phyloP scores from a whole-genome alignment of 768 basidiomycete species.

The Gyrodon lividus region DNA sequence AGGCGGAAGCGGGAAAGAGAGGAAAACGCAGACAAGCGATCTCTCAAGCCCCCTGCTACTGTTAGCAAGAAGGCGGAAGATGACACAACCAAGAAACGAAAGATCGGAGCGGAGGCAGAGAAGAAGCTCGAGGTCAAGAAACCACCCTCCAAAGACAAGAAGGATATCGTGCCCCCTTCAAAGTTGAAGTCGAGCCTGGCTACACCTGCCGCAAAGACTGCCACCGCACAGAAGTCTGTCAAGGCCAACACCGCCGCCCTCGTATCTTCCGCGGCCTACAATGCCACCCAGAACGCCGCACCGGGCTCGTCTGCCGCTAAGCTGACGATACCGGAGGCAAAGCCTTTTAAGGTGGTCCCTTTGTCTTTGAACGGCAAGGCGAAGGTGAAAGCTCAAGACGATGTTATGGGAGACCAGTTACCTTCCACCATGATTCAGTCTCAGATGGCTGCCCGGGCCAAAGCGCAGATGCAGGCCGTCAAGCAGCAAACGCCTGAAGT shows the following conservation, averaged over 20 bases:
- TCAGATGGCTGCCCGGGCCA: constrained; percentile 71
- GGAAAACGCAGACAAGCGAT: constrained; percentile 69
- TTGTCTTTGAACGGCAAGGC: constrained; percentile 46
- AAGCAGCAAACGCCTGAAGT: constrained; percentile 46
- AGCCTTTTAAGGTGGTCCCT: constrained; percentile 37
- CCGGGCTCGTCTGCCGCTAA: constrained; percentile 30
- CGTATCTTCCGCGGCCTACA: constrained; percentile 40
- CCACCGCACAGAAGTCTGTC: constrained; percentile 35
- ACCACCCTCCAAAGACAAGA: constrained; percentile 55
- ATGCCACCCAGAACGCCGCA: constrained; percentile 35
- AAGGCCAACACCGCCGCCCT: constrained; percentile 33
- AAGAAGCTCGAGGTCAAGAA: constrained; percentile 64
- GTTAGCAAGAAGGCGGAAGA: constrained; percentile 71
- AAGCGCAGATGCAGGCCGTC: constrained; percentile 64
- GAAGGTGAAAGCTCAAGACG: constrained; percentile 47
- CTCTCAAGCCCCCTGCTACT: constrained; percentile 42
- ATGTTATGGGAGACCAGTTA: constrained; percentile 46
- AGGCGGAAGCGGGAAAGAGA: constrained; percentile 81
- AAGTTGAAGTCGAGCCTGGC: constrained; percentile 32
- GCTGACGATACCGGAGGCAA: constrained; percentile 30
- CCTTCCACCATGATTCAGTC: constrained; percentile 63
- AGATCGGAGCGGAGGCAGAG: constrained; percentile 49
- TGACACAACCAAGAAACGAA: constrained; percentile 71
- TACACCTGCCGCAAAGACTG: constrained; percentile 24
- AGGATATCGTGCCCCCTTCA: constrained; percentile 26